Evolutionary conservation across 768 basidiomycete genomes (phyloP).

Genomic region (Boletus subcaerulescens): DNA sequence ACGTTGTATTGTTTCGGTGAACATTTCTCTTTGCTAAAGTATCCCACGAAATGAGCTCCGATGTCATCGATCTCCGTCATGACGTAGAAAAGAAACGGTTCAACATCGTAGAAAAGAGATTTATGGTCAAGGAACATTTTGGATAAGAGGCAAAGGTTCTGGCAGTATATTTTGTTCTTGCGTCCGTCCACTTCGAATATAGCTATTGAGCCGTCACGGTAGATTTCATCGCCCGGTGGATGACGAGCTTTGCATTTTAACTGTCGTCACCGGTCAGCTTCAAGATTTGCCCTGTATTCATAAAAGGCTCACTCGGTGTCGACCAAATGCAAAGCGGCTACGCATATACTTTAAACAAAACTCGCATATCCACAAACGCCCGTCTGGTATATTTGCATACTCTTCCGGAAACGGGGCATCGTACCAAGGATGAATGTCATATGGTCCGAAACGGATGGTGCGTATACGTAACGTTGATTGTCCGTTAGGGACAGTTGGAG

Average conservation of each 20-base stretch:
- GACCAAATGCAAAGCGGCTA: constrained; percentile 77
- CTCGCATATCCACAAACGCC: constrained; percentile 94
- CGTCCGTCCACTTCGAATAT: constrained; percentile 98
- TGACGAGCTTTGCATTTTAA: constrained; percentile 93
- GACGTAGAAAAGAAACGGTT: constrained; percentile 98
- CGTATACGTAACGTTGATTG: constrained; percentile 63
- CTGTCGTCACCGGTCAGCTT: constrained; percentile 40
- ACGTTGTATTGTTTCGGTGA: constrained; percentile 96
- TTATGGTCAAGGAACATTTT: constrained; percentile 99
- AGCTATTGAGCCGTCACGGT: constrained; percentile 82
- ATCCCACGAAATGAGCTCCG: constrained; percentile 94
- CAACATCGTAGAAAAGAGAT: constrained; percentile 98
- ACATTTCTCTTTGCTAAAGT: constrained; percentile 98
- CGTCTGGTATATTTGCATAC: constrained; percentile 88
- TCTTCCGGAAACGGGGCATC: constrained; percentile 99
- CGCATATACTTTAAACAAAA: constrained; percentile 99
- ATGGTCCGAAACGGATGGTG: constrained; percentile 85
- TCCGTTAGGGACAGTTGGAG: constrained; percentile 21
- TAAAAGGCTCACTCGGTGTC: constrained; percentile 71
- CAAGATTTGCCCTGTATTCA: not conserved
- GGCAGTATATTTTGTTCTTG: constrained; percentile 99
- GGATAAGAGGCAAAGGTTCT: constrained; percentile 94
- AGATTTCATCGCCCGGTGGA: constrained; percentile 98
- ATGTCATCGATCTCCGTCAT: constrained; percentile 88
- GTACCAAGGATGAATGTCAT: constrained; percentile 97